These are phyloP conservation scores for Leishmania aethiopica DNA, from an alignment of 208 protist species.

Conservation along the genomic window DNA sequence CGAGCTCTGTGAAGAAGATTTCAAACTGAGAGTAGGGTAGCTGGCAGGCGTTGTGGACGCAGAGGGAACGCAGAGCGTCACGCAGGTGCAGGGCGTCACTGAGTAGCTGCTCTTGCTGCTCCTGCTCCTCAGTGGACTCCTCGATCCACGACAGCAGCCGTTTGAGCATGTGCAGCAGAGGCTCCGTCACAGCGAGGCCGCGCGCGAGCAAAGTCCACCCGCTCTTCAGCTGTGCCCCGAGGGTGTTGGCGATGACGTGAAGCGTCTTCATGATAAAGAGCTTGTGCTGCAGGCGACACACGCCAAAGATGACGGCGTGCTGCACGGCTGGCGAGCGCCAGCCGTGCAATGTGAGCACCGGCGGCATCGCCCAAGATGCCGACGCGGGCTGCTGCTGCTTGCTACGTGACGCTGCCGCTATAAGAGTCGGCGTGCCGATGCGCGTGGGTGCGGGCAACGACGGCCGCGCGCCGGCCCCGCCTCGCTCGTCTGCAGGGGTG, in stretches of 20 bases:
- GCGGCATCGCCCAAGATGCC: background rate
- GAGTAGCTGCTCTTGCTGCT: constrained; percentile 41
- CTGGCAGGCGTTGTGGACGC: constrained; percentile 43
- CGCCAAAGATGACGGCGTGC: constrained; percentile 29
- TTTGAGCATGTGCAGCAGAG: constrained; percentile 43
- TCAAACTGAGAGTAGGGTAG: constrained; percentile 32
- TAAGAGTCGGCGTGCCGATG: background rate
- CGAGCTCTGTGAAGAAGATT: constrained; percentile 41
- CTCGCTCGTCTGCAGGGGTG: background rate
- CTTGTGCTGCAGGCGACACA: constrained; percentile 53
- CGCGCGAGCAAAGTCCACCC: constrained; percentile 54
- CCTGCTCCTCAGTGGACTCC: constrained; percentile 33
- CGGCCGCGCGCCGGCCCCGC: background rate
- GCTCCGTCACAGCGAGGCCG: constrained; percentile 50
- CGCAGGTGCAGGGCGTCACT: constrained; percentile 54
- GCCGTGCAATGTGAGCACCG: constrained; percentile 3
- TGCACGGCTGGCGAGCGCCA: constrained; percentile 27
- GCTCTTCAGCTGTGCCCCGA: constrained; percentile 42
- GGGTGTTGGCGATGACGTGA: constrained; percentile 54
- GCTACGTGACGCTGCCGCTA: background rate
- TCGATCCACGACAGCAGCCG: constrained; percentile 35
- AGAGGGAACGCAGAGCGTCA: constrained; percentile 61
- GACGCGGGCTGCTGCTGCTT: constrained; percentile 3
- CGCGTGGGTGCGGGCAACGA: background rate
- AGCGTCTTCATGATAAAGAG: constrained; percentile 59